Base-by-base conservation (phyloP, 108 stramenopile genomes). In the Skeletonema costatum region DNA sequence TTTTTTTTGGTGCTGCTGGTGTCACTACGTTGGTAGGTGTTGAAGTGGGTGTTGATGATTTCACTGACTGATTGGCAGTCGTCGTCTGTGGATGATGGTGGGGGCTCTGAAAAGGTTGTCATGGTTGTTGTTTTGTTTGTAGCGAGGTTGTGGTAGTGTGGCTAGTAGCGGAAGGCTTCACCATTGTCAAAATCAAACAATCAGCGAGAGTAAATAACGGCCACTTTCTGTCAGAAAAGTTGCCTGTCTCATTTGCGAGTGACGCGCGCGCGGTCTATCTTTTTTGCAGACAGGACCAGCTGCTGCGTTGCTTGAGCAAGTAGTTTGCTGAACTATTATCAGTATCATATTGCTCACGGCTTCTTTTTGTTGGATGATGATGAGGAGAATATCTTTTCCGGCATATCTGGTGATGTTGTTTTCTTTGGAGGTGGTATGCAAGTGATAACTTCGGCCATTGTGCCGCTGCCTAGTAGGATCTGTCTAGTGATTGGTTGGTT, bases 41-140 rank as follows among this genome's bases (percentile, higher is more conserved):
- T 65, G 35, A 83, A 73, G 60, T 83, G 82, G 3, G 38, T 41
- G 66, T 71, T 32, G 48, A 83, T 68, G 12, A 83, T 68, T 31
- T 72, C 70, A 11, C 71, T 51, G 17, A 83, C 9, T n/a, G 62
- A 38, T n/a, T 51, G 17, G 50, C 50, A n/a, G 19, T 10, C 12
- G 50, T 51, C 17, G 5, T 5, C 50, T 19, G 17, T 4, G 25
- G 25, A 25, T 4, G 50, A 5, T 51, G n/a, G n/a, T n/a, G 50
- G 50, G 17, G 50, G 50, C 50, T 51, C 50, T n/a, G 50, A 1
- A 51, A 51, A 51, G 50, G 50, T 51, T 19, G 19, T 19, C 50
- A 51, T 51, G 50, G 17, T 51, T 51, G 50, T 19, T 25, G 25
- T 25, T 25, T 25, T 25, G 25, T 25, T 25, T 25, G 25, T 25